Conservation (phyloP, 768 basidiomycete species). For the Exsudoporus frostii region DNA sequence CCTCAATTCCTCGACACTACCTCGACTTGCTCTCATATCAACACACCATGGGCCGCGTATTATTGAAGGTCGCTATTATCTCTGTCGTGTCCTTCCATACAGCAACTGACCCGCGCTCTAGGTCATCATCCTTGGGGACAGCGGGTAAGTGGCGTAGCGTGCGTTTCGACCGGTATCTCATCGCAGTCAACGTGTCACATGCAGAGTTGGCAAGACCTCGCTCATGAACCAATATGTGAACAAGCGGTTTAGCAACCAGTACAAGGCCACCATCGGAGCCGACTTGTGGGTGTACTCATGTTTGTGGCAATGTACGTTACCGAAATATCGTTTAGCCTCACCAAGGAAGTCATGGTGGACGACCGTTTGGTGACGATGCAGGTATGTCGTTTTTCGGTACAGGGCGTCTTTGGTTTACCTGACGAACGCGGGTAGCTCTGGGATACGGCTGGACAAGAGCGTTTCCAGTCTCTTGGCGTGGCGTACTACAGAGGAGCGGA, state of each 20-base stretch:
- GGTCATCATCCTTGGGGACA: conserved; percentile 99
- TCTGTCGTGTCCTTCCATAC: neutral
- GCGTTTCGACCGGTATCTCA: conserved; percentile 8
- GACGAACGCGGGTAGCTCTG: conserved; percentile 64
- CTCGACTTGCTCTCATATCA: neutral
- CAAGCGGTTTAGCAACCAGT: conserved; percentile 99
- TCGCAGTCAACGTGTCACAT: neutral
- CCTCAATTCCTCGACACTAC: neutral
- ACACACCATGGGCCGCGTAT: conserved; percentile 71
- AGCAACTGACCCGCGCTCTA: conserved; percentile 31
- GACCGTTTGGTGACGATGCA: conserved; percentile 99
- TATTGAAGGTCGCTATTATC: conserved; percentile 65
- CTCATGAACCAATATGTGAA: conserved; percentile 99
- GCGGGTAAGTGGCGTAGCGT: conserved; percentile 57
- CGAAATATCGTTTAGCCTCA: conserved; percentile 56
- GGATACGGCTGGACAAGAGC: conserved; percentile 99
- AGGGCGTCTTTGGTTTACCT: neutral
- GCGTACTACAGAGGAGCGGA: conserved; percentile 99
- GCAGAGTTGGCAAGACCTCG: conserved; percentile 96
- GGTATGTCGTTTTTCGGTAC: conserved; percentile 42
- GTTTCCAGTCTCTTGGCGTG: conserved; percentile 98
- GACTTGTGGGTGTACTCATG: conserved; percentile 70
- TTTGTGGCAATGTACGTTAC: conserved; percentile 3
- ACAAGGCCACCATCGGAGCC: conserved; percentile 98
- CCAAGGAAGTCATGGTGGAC: conserved; percentile 98